Evolutionary conservation across 1,139 yeast genomes (phyloP).

Genomic region (Williopsis jadinii): DNA sequence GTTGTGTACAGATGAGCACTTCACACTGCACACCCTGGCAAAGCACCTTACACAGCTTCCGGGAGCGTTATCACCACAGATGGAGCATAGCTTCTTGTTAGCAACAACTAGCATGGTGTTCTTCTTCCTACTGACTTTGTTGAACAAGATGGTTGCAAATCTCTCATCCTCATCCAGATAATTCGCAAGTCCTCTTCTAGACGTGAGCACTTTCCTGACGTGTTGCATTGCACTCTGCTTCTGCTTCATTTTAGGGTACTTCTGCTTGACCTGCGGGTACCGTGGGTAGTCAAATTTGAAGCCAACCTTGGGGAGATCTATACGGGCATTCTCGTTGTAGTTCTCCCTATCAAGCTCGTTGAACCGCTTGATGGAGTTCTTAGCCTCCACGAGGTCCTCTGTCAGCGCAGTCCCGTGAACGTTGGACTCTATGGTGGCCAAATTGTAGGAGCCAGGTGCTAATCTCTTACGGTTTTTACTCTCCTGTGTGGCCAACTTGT

Average conservation of each 20-base stretch:
- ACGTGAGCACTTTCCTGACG: slow-evolving; percentile 30
- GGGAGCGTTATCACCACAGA: slow-evolving; percentile 36
- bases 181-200: slow-evolving; percentile 33
- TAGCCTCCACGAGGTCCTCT: slow-evolving; percentile 24
- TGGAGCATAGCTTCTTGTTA: slow-evolving; percentile 34
- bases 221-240: slow-evolving; percentile 18
- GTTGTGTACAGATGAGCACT: slow-evolving; percentile 32
- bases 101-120: slow-evolving; percentile 21
- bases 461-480: slow-evolving; percentile 18
- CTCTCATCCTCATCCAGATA: slow-evolving; percentile 32
- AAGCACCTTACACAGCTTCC: slow-evolving; percentile 33
- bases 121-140: slow-evolving; percentile 16
- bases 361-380: slow-evolving; percentile 30
- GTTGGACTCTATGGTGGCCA: slow-evolving; percentile 18
- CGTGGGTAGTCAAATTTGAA: slow-evolving; percentile 20
- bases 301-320: slow-evolving; percentile 32
- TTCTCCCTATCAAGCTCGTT: slow-evolving; percentile 35
- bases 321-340: slow-evolving; percentile 28
- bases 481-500: slow-evolving; percentile 6
- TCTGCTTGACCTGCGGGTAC: slow-evolving; percentile 10
- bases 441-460: slow-evolving; percentile 22
- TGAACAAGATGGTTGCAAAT: slow-evolving; percentile 19
- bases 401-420: slow-evolving; percentile 21
- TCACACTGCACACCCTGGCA: slow-evolving; percentile 32
- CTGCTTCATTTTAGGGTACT: slow-evolving; percentile 17